Evolutionary conservation across 495 filamentous ascomycete species (phyloP), one percentile per base, ranked within the genome.

Genomic region (Aspergillus sclerotioniger): DNA sequence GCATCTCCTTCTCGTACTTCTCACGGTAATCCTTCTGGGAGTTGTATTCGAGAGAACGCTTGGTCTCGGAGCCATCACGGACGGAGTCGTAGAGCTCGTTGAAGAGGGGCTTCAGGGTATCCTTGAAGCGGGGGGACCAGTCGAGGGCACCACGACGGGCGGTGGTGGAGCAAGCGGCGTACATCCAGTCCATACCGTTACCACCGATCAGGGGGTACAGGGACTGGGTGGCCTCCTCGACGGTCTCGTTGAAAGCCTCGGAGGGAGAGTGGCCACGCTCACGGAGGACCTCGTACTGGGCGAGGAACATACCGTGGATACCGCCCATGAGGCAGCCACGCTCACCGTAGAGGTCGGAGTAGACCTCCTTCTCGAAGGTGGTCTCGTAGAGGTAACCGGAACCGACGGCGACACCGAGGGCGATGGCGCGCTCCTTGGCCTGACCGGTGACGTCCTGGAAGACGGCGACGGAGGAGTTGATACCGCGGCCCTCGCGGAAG

Each of bases 141-240:
- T 98, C 94, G 71, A 98, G 96, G 78, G 94, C 94, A 79, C 94
- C 94, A 71, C 94, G 92, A 71, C 94, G 90, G 67, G 94, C 94
- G 41, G 95, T 98, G 68, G 95, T 98, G 54, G 93, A 98, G 89
- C 94, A 98, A 63, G 94, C 94, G 66, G 92, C 91, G 82, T 96
- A 98, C 95, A 98, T 98, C 91, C 94, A 98, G 83, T 98, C 94
- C 94, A 98, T 98, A 65, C 94, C 94, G 75, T 98, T 88, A 68
- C 82, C 83, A 71, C 92, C 94, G 68, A 98, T 98, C 64, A 98
- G 82, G 56, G 94, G 94, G 84, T 98, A 98, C 58, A 98, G 83
- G 64, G 86, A 90, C 85, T 98, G 95, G 41, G 94, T 98, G 59
- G 94, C 94, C 81, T 98, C 94, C 83, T 98, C 94, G 58, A 98